These are phyloP conservation scores for Monilinia vaccinii-corymbosi DNA, from an alignment of 2,329 filamentous ascomycete genomes.

Conservation along the genomic window DNA sequence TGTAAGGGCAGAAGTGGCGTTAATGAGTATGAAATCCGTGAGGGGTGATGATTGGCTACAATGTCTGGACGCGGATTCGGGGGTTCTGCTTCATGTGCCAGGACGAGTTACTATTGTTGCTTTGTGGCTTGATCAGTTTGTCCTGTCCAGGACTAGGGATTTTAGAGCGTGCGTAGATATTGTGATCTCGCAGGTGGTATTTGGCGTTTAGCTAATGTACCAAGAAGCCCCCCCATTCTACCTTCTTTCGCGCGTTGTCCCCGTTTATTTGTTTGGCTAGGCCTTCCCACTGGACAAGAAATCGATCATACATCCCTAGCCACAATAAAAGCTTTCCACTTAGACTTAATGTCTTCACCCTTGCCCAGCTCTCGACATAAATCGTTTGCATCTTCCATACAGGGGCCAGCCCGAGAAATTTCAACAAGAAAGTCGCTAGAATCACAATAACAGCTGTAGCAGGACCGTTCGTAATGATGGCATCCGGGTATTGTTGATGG, in stretches of 20 bases:
- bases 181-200: background rate
- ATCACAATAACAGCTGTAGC: constrained; percentile 76
- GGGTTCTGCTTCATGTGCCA: background rate
- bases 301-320: constrained; percentile 59
- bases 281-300: constrained; percentile 72
- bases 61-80: background rate
- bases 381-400: constrained; percentile 60
- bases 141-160: background rate
- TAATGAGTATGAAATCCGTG: background rate
- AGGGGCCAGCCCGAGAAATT: constrained; percentile 38
- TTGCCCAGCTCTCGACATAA: constrained; percentile 89
- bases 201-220: constrained; percentile 19
- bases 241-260: constrained; percentile 16
- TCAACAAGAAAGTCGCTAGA: constrained; percentile 45
- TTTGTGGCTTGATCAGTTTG: background rate
- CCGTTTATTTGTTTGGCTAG: constrained; percentile 24
- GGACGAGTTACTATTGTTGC: background rate
- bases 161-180: background rate
- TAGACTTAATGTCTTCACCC: constrained; percentile 72
- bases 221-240: constrained; percentile 28
- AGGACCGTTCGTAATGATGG: constrained; percentile 82
- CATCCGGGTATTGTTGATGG: constrained; percentile 49
- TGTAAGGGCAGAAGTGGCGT: constrained; percentile 1
- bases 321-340: constrained; percentile 68
- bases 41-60: background rate